Base-by-base conservation (phyloP, 192 early-diverging fungal genomes). In the Spizellomyces punctatus region DNA sequence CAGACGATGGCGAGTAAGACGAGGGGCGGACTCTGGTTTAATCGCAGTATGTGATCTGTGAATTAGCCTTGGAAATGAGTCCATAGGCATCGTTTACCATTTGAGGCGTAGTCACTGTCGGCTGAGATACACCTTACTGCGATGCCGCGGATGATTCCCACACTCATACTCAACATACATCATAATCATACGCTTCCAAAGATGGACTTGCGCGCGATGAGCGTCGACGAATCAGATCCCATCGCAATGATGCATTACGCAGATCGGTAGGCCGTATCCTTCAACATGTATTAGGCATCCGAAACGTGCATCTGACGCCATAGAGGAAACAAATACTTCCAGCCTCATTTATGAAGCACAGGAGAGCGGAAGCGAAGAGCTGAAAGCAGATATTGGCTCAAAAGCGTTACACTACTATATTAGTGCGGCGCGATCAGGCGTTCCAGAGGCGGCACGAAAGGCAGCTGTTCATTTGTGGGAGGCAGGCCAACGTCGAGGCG, bases 401-500 rank as follows among this genome's bases (percentile, higher is more conserved):
- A 42, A 6, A 22, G 64, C 64, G 12, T 19, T 65, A n/a, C 17
- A 45, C 44, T 45, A 19, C 17, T 65, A 65, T 22, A 22, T 65
- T 48, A 43, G 17, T 6, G 64, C 64, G 12, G 27, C 64, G n/a
- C 16, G 46, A 17, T 42, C 44, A 45, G 64, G 64, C 12, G 21
- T 45, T 22, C 43, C 46, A 21, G 64, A 65, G 14, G 64, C 43
- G 12, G 64, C 64, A 59, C 36, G 64, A n/a, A 65, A 65, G 45
- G 64, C 64, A 12, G 64, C 44, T 14, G n/a, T 65, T 42, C 64
- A 47, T 42, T 43, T 89, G 5, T 89, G 82, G 64, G 87, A 90
- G 64, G 84, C 86, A 76, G 83, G 80, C 43, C 82, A 83, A 12
- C 76, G 78, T 10, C 76, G 80, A 1, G 86, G 90, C 2, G 76